These are phyloP conservation scores for Globisporangium viniferum DNA, from an alignment of 352 stramenopile genomes.

Conservation along the genomic window DNA sequence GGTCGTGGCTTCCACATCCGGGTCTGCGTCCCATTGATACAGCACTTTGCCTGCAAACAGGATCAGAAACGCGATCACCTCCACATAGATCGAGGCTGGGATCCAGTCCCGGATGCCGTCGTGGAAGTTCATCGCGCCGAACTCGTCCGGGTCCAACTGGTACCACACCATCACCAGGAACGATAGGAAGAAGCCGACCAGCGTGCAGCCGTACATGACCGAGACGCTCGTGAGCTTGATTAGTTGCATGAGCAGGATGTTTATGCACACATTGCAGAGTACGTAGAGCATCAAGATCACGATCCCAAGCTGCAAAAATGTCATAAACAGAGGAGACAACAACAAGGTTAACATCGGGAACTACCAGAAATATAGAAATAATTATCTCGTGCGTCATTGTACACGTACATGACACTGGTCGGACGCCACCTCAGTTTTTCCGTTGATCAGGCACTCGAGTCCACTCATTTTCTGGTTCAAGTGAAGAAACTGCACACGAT, in stretches of 20 bases:
- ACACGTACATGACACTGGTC: constrained; percentile 73
- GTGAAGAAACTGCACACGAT: constrained; percentile 39
- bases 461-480: constrained; percentile 80
- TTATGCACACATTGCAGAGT: constrained; percentile 76
- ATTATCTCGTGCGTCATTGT: not conserved
- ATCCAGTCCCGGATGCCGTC: constrained; percentile 70
- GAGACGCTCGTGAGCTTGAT: constrained; percentile 75
- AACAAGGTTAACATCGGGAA: not conserved
- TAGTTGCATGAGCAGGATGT: constrained; percentile 66
- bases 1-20: constrained; percentile 76
- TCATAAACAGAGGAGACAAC: not conserved
- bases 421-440: constrained; percentile 55
- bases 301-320: constrained; percentile 48
- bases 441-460: constrained; percentile 77
- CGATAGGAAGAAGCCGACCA: constrained; percentile 68
- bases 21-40: constrained; percentile 80
- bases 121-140: constrained; percentile 53
- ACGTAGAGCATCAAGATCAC: constrained; percentile 70
- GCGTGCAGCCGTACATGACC: constrained; percentile 71
- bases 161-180: constrained; percentile 79
- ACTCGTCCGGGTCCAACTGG: constrained; percentile 66
- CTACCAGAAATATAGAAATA: not conserved
- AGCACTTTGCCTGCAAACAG: constrained; percentile 69
- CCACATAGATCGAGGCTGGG: constrained; percentile 60
- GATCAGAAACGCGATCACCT: constrained; percentile 66